Evolutionary conservation across 2,329 filamentous ascomycete genomes (phyloP), one percentile per base, ranked within the genome.

Genomic region (Ampelomyces quisqualis): DNA sequence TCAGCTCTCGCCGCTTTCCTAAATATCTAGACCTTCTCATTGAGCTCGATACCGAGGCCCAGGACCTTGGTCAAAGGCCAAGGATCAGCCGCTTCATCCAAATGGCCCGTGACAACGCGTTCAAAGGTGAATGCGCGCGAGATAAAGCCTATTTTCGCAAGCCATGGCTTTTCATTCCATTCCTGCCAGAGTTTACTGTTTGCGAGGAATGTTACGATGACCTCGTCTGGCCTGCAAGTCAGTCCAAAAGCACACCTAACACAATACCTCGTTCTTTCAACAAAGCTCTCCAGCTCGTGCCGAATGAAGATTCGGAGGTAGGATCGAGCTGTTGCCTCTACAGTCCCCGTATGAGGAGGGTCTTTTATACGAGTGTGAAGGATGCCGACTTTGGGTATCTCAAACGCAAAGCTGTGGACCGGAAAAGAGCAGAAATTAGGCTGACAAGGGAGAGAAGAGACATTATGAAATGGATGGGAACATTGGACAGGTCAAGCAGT

Each of bases 171-270:
- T 82, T 79, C 40, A 88, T 94, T 65, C 81, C 86, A 1, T 75
- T 79, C 10, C 71, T 94, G 0, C 87, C 86, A 0, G 80, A 90
- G 33, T 81, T 95, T 57, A 89, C 86, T 1, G 84, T 95, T 3
- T 97, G 90, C 67, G 82, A 86, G 50, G 88, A 91, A 66, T 97
- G 90, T 66, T 95, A 86, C 63, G 80, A 88, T 11, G 82, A 88
- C 15, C 79, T 88, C 1, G 80, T 95, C n/a, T 81, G 79, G 67
- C 89, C 90, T 1, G 73, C 81, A 35, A 69, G 84, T 31, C 44
- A 49, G 8, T 43, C 53, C 21, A 71, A 77, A 4, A 72, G 76
- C 20, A 72, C 76, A 3, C 69, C 76, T 26, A 70, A 49, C 8
- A 48, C 54, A 3, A 43, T 69, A 2, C 63, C 67, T 1, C 53